Percentiles rank a stretch among this genome's conserved stretches.
Conservation (phyloP, 2,329 filamentous ascomycete species). For the Chalaropsis thielavioides region DNA sequence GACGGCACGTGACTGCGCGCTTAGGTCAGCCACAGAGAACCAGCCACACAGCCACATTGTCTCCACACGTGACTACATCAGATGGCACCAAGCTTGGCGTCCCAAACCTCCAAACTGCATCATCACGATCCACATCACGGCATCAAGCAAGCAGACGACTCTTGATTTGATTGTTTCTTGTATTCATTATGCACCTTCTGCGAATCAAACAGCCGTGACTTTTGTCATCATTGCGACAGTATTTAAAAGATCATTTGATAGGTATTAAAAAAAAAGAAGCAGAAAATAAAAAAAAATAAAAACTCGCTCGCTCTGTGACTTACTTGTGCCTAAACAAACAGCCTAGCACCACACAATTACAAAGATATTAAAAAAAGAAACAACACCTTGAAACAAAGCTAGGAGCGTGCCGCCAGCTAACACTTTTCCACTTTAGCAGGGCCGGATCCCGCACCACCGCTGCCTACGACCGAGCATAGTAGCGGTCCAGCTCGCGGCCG, state of each 20-base stretch:
- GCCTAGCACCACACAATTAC: neutral
- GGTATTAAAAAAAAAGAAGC: neutral
- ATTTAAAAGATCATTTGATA: neutral
- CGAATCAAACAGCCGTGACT: neutral
- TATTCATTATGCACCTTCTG: no score
- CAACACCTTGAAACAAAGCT: neutral
- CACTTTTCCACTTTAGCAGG: neutral
- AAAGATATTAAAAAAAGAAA: neutral
- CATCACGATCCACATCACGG: no score
- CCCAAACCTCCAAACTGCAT: no score
- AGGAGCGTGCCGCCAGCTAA: neutral
- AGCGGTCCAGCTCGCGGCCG: slow-evolving; percentile 33
- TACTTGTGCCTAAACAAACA: neutral
- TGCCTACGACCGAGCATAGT: slow-evolving; percentile 3
- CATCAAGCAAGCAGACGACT: no score
- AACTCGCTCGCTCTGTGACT: slow-evolving; percentile 9
- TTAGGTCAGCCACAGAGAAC: no score
- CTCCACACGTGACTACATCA: no score
- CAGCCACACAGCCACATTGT: no score
- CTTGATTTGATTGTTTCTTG: no score
- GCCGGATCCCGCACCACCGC: neutral
- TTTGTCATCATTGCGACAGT: neutral
- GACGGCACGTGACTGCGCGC: no score
- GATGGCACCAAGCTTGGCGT: no score
- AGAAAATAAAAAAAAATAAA: slow-evolving; percentile 12